Conservation (phyloP, 2,329 filamentous ascomycete genomes). For the Ceratocystis alfenasii region DNA sequence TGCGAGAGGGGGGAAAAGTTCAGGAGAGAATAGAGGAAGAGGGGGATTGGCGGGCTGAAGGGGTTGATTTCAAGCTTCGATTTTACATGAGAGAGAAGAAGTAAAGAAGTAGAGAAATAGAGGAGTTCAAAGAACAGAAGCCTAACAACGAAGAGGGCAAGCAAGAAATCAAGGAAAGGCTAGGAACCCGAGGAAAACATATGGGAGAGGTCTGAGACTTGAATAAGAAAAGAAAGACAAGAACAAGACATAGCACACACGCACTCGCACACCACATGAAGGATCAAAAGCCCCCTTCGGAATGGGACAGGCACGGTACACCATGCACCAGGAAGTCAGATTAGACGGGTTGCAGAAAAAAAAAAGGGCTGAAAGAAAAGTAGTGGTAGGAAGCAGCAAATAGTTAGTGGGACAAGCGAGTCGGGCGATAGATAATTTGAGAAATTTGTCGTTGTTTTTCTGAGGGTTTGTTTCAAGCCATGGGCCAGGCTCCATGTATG, state of each 20-base stretch:
- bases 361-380: slow-evolving; percentile 4
- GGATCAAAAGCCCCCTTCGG: slow-evolving; percentile 3
- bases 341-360: neutral
- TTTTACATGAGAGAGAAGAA: neutral
- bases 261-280: neutral
- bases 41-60: neutral
- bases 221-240: neutral
- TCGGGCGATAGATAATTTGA: neutral
- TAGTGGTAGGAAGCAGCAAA: no score
- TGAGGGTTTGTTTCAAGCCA: neutral
- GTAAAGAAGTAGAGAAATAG: neutral
- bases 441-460: neutral
- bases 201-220: slow-evolving; percentile 8
- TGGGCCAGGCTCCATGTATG: neutral
- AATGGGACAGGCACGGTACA: neutral
- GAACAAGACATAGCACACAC: neutral
- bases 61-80: neutral
- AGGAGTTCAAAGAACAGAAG: neutral
- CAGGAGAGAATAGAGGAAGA: neutral
- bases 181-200: neutral
- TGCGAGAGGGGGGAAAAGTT: neutral
- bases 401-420: neutral
- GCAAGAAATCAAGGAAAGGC: neutral
- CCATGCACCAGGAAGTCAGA: neutral
- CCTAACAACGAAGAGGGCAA: neutral